Conservation (phyloP, 495 filamentous ascomycete genomes). For the Aspergillus bridgeri region DNA sequence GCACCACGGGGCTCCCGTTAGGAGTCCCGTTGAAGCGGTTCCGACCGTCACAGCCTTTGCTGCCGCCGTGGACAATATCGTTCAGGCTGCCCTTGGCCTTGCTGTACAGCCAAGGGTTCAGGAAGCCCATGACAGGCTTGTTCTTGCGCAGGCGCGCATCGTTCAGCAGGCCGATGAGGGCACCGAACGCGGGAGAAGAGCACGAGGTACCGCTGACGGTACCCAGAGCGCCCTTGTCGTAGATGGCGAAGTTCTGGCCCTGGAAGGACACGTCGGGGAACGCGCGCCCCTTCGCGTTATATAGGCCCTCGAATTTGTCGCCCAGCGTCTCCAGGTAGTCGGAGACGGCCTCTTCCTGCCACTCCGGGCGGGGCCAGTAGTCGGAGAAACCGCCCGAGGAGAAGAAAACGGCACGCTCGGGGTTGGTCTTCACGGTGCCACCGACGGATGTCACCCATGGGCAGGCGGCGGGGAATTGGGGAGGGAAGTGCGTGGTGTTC, state of each 20-base stretch:
- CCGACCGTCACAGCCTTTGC: conserved; percentile 56
- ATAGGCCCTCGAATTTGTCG: conserved; percentile 43
- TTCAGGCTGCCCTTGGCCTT: conserved; percentile 51
- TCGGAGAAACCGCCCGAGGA: conserved; percentile 69
- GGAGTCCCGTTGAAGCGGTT: conserved; percentile 36
- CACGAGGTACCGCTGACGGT: conserved; percentile 63
- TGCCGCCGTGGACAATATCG: conserved; percentile 60
- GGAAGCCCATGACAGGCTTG: conserved; percentile 60
- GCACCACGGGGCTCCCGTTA: conserved; percentile 37
- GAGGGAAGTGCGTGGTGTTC: conserved; percentile 62
- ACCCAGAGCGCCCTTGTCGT: conserved; percentile 48
- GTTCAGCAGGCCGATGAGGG: conserved; percentile 64
- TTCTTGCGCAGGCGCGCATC: conserved; percentile 57
- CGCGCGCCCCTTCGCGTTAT: conserved; percentile 62
- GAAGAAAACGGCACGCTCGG: conserved; percentile 56
- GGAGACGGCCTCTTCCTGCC: conserved; percentile 56
- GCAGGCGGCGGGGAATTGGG: conserved; percentile 68
- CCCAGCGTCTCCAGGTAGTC: conserved; percentile 54
- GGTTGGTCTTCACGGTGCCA: conserved; percentile 54
- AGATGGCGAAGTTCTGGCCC: conserved; percentile 48
- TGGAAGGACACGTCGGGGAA: conserved; percentile 75
- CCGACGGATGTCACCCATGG: conserved; percentile 73
- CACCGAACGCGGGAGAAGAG: conserved; percentile 60
- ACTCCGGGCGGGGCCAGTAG: conserved; percentile 57
- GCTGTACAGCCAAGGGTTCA: conserved; percentile 73